Base-by-base conservation (phyloP, 371 early-diverging fungal genomes). In the Haplosporangium sp. region DNA sequence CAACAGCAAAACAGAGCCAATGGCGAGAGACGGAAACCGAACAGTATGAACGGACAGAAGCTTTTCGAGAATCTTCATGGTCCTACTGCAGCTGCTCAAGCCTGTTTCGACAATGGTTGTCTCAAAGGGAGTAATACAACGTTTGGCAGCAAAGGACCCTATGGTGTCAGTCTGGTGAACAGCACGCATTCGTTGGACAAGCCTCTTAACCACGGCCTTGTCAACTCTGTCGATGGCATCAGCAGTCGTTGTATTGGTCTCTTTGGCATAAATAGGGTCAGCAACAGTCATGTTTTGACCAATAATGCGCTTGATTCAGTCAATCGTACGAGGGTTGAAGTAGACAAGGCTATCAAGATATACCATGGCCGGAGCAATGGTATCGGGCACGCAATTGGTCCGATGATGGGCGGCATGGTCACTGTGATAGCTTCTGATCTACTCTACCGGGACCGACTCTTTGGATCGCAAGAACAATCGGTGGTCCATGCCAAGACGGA, bases 251-350 rank as follows among this genome's bases (percentile, higher is more conserved):
- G 29, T 21, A 43, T 10, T 64, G 41, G 12, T 37, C 45, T 23
- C 47, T 40, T 37, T n/a, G 13, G 57, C 42, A 38, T 14, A 21
- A 64, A 57, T 42, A 64, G 21, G 51, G 38, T 47, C 20, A 29
- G 18, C 46, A 63, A 55, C 10, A 18, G 16, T 13, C 23, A 23
- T 16, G n/a, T 36, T 36, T 7, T 20, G n/a, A n/a, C 36, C 36
- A 52, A 42, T 16, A 42, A 54, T 6, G 21, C 36, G 14, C 41
- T 20, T 29, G 54, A 5, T 23, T 12, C 16, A 2, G 54, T 13
- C 40, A 20, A 40, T 29, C 43, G 43, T 16, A 29, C 20, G 10
- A 53, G 20, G 29, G 37, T 37, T 20, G 46, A 10, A 18, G 41
- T 40, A 14, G 54, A 54, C 20, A 10, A 20, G 10, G 18, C 18